Base-by-base conservation (phyloP, 2,329 filamentous ascomycete species). In the Penicillium sp. region DNA sequence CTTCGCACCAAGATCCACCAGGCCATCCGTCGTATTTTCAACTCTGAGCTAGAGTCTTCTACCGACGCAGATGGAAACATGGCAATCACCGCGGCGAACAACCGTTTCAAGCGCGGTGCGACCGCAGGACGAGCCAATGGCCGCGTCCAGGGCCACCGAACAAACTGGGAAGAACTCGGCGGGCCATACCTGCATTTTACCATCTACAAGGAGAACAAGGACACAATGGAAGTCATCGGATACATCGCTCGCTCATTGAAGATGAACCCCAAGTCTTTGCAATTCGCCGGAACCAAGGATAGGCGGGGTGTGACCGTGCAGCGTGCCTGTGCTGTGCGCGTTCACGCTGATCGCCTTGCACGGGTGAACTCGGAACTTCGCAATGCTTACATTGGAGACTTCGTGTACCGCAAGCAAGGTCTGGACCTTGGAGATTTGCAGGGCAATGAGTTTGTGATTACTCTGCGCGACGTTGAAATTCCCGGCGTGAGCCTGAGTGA, bases 151-250 rank as follows among this genome's bases (percentile, higher is more conserved):
- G 72, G 73, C 49, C 75, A 78, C 44, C 82, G 81, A 64, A 67
- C 83, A 36, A 79, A 78, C 51, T 89, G 86, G 86, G 78, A 85
- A 52, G 86, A 89, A 62, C 77, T 87, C 41, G 87, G 82, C n/a
- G 91, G 89, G 19, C 88, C 92, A 48, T 94, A 91, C 72, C 78
- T 96, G 15, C 92, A 96, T 73, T 96, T 96, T 72, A 93, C 90
- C 0, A 81, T 97, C 50, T 95, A 93, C 83, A 97, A 97, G 77
- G 92, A 96, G 77, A 97, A 97, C 77, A 92, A 93, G 70, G 92
- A 97, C 71, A 97, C 92, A 1, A 95, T 96, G 90, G 92, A 97
- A 66, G 88, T 91, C 0, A 81, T 95, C 52, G 87, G 85, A 52
- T 90, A 89, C 68, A 82, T 97, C 40, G 85, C 87, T 1, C 88